These are phyloP conservation scores for Serendipita indica DNA, from an alignment of 768 basidiomycete genomes.

Conservation along the genomic window DNA sequence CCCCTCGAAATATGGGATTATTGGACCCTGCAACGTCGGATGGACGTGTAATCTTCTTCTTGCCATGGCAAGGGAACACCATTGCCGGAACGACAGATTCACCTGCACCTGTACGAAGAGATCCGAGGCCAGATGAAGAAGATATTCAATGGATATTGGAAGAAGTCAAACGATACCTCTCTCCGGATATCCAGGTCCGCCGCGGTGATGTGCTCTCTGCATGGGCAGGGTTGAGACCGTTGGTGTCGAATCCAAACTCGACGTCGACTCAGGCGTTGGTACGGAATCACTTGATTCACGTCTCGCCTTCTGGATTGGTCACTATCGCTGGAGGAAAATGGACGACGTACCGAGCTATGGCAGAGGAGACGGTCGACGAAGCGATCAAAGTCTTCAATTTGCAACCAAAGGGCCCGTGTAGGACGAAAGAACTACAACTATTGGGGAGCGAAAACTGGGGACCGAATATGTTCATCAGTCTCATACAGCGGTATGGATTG, in stretches of 20 bases:
- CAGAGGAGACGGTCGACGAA: slow-evolving; percentile 81
- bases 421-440: slow-evolving; percentile 67
- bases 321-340: slow-evolving; percentile 97
- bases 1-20: slow-evolving; percentile 86
- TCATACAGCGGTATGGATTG: slow-evolving; percentile 88
- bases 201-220: slow-evolving; percentile 91
- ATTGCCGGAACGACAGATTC: slow-evolving; percentile 96
- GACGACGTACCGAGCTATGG: slow-evolving; percentile 97
- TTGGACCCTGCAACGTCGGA: slow-evolving; percentile 92
- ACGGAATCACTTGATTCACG: slow-evolving; percentile 83
- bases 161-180: slow-evolving; percentile 79
- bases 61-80: slow-evolving; percentile 96
- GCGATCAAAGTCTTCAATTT: slow-evolving; percentile 70
- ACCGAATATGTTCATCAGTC: slow-evolving; percentile 89
- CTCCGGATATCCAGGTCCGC: slow-evolving; percentile 84
- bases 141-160: slow-evolving; percentile 96
- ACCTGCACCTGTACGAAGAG: slow-evolving; percentile 49
- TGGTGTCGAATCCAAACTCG: slow-evolving; percentile 62
- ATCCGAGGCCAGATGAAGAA: slow-evolving; percentile 77
- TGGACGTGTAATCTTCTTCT: slow-evolving; percentile 96
- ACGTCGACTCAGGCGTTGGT: slow-evolving; percentile 68
- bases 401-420: slow-evolving; percentile 42
- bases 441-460: slow-evolving; percentile 92
- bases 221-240: slow-evolving; percentile 83
- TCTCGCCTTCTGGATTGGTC: slow-evolving; percentile 63